Conservation (phyloP, 2,329 filamentous ascomycete genomes). For the Cercospora sojina region DNA sequence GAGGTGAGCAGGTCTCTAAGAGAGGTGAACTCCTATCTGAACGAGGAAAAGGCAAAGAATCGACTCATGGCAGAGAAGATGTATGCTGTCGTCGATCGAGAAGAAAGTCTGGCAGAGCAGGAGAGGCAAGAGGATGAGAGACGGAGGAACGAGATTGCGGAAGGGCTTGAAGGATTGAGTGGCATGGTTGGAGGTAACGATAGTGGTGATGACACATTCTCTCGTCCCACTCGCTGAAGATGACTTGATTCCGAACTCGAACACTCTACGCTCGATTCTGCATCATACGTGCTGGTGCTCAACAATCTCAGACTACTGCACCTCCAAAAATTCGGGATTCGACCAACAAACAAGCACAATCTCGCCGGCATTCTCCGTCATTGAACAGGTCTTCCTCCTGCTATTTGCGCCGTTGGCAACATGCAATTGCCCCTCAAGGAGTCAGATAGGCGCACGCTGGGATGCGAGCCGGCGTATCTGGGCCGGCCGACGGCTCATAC, state of each 20-base stretch:
- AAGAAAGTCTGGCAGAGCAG: conserved; percentile 45
- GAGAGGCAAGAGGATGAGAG: conserved; percentile 35
- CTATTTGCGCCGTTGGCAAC: background rate
- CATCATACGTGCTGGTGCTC: background rate
- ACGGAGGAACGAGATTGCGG: background rate
- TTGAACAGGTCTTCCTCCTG: background rate
- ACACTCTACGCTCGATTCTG: background rate
- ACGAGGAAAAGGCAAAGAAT: conserved; percentile 35
- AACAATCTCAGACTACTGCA: background rate
- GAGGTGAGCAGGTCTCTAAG: background rate
- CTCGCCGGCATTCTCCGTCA: background rate
- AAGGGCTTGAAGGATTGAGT: conserved; percentile 3
- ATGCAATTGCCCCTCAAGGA: background rate
- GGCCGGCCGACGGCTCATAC: background rate
- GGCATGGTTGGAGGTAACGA: conserved; percentile 8
- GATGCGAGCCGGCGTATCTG: background rate
- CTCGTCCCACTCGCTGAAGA: background rate
- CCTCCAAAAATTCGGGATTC: background rate
- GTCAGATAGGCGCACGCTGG: background rate
- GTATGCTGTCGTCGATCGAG: conserved; percentile 50
- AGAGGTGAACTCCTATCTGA: conserved; percentile 16
- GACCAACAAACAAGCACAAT: background rate
- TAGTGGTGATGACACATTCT: background rate
- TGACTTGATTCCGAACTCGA: background rate
- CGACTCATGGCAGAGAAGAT: conserved; percentile 42